A percentile compares a stretch with the other conserved stretches of the same genome.
These are phyloP conservation scores for Orbilia brochopaga DNA, from an alignment of 2,329 filamentous ascomycete species.

Conservation along the genomic window DNA sequence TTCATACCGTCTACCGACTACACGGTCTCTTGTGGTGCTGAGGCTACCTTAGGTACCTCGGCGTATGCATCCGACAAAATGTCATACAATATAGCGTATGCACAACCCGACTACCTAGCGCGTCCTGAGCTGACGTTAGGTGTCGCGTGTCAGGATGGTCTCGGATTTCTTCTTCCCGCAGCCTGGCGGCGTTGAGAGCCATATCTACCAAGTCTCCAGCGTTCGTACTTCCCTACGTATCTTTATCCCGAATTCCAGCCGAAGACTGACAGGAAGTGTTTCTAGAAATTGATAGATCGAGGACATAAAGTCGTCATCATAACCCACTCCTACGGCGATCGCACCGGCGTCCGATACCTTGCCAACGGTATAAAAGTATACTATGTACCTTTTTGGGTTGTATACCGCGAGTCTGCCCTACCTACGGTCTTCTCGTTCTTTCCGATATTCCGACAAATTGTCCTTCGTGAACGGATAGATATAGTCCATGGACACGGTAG, in stretches of 20 bases:
- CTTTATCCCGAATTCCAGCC: not conserved
- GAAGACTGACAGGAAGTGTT: conserved; percentile 13
- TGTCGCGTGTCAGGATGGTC: conserved; percentile 71
- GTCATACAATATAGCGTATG: conserved; percentile 74
- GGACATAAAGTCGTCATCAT: conserved; percentile 98
- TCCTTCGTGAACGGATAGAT: conserved; percentile 90
- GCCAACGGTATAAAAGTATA: conserved; percentile 99
- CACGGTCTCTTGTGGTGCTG: conserved; percentile 7
- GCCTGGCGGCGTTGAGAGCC: conserved; percentile 93
- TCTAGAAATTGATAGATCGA: conserved; percentile 87
- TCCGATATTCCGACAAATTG: conserved; percentile 93
- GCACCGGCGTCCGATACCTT: conserved; percentile 89
- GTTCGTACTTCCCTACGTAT: conserved; percentile 57
- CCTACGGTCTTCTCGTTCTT: conserved; percentile 99
- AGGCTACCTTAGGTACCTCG: conserved; percentile 25
- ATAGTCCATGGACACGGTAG: conserved; percentile 98
- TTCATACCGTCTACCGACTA: not conserved
- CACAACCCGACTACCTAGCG: conserved; percentile 31
- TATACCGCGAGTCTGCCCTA: conserved; percentile 91
- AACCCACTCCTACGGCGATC: conserved; percentile 89
- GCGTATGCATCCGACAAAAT: conserved; percentile 58
- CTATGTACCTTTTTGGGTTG: conserved; percentile 92
- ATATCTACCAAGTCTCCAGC: conserved; percentile 95
- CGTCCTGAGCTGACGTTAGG: conserved; percentile 30
- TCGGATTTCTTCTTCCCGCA: conserved; percentile 99